These are phyloP conservation scores for Xylariomycetidae sp. DNA, from an alignment of 2,329 filamentous ascomycete genomes.

Conservation along the genomic window DNA sequence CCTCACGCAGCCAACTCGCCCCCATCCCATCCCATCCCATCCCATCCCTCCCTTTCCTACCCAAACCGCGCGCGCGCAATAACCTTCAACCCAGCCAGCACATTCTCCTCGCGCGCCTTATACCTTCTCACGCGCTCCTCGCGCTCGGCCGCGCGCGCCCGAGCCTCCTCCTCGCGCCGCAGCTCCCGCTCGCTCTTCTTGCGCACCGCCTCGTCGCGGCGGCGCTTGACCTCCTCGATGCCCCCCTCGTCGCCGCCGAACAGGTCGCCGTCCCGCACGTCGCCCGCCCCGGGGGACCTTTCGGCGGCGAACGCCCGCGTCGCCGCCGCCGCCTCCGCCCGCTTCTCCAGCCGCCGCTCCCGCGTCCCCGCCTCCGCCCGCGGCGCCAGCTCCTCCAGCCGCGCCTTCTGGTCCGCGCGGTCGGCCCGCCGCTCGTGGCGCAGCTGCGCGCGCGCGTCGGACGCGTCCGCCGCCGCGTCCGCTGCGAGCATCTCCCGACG, in stretches of 20 bases:
- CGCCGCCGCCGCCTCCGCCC: conserved; percentile 62
- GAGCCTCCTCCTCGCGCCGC: conserved; percentile 69
- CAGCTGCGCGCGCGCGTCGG: conserved; percentile 41
- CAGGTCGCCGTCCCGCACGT: conserved; percentile 66
- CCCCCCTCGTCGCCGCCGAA: conserved; percentile 36
- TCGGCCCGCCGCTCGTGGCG: conserved; percentile 59
- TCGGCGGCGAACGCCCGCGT: conserved; percentile 68
- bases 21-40: background rate
- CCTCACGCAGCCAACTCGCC: no score
- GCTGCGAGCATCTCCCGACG: conserved; percentile 44
- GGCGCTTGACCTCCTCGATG: conserved; percentile 62
- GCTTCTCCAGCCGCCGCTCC: conserved; percentile 84
- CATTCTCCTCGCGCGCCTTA: conserved; percentile 72
- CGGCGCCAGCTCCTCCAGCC: conserved; percentile 73
- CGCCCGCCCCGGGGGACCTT: conserved; percentile 44
- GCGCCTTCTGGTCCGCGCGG: conserved; percentile 60
- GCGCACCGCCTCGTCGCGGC: conserved; percentile 66
- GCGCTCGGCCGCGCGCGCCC: conserved; percentile 71
- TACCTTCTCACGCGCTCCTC: conserved; percentile 68
- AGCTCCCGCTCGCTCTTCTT: conserved; percentile 78
- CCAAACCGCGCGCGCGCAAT: conserved; percentile 78
- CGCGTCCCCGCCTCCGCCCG: conserved; percentile 77
- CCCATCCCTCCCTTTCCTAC: conserved; percentile 17
- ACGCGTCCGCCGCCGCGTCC: conserved; percentile 45
- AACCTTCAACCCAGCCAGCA: conserved; percentile 73